Evolutionary conservation across 2,329 filamentous ascomycete genomes (phyloP), one percentile per base, ranked within the genome.

Genomic region (Clarireedia sp.): DNA sequence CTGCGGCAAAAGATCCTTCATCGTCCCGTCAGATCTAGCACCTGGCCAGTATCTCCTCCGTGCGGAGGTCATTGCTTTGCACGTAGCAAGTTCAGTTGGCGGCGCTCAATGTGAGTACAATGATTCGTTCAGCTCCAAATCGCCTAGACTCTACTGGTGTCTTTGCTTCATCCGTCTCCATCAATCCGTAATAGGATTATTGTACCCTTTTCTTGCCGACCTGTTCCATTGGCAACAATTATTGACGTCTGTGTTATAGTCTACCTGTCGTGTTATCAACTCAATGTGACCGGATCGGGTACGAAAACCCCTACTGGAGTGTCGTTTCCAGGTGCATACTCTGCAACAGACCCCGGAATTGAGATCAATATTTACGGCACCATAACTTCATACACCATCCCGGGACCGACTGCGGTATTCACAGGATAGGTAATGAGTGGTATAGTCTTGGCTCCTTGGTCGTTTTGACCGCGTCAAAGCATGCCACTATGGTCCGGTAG

Each of bases 11-110:
- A 66, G 70, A 41, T 76, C 72, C 62, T 76, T 80, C 67, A 71
- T 69, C 58, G 67, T 81, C 57, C 79, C 79, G 41, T 64, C 70
- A 36, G 76, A 74, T 68, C 72, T 81, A 56, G 74, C 78, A 3
- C 70, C 76, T 1, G 79, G 78, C 45, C 71, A 80, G 49, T 81
- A 81, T 61, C 73, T 82, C 26, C 68, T 82, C 64, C 73, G 78
- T 44, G 74, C 77, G 26, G 78, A 82, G 69, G 71, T 77, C 33
- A 71, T 80, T 43, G 78, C 78, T 6, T 70, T 81, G 45, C 78
- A 81, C 67, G 76, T 78, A 17, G 78, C 78, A 16, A 66, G 67
- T 57, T 64, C 57, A 12, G 56, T 57, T 14, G 72, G 70, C 19
- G 66, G 65, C 14, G 71, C 72, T 19, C 71, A 73, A 55, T 69